Evolutionary conservation across 169 alveolate genomes (phyloP).

Genomic region (Plasmodium billcollinsi): DNA sequence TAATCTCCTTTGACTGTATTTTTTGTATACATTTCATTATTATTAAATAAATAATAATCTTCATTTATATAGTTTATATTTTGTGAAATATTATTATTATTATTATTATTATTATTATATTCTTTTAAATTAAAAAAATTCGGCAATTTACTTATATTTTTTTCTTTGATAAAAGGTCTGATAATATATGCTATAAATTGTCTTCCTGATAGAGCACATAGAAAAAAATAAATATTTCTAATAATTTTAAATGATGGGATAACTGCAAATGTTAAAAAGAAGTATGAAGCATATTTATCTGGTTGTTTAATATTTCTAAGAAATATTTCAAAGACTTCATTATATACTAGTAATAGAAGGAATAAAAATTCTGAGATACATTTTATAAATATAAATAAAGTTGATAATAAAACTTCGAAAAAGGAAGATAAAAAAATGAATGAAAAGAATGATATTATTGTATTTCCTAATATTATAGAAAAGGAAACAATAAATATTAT

Average conservation of each 20-base stretch:
- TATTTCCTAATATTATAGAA: constrained; percentile 51
- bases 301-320: constrained; percentile 39
- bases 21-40: constrained; percentile 9
- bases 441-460: constrained; percentile 49
- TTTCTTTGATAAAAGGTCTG: constrained; percentile 35
- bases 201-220: constrained; percentile 57
- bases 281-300: constrained; percentile 43
- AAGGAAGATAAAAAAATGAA: constrained; percentile 31
- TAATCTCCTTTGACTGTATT: constrained; percentile 48
- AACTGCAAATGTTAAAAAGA: constrained; percentile 34
- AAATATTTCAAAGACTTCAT: constrained; percentile 40
- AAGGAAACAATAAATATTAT: constrained; percentile 43
- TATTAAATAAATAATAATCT: constrained; percentile 28
- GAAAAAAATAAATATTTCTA: constrained; percentile 43
- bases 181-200: constrained; percentile 67
- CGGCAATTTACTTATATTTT: constrained; percentile 36
- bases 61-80: constrained; percentile 16
- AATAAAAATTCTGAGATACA: constrained; percentile 54
- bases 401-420: constrained; percentile 34
- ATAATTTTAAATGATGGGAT: constrained; percentile 66
- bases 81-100: background rate
- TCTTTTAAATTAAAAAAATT: constrained; percentile 29
- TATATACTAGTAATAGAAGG: constrained; percentile 35
- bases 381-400: constrained; percentile 39
- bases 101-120: constrained; percentile 9